Percentiles rank a stretch among this genome's conserved stretches.
phyloP scores from a whole-genome alignment of 768 basidiomycete genomes.

The Leccinum pellstonianum region DNA sequence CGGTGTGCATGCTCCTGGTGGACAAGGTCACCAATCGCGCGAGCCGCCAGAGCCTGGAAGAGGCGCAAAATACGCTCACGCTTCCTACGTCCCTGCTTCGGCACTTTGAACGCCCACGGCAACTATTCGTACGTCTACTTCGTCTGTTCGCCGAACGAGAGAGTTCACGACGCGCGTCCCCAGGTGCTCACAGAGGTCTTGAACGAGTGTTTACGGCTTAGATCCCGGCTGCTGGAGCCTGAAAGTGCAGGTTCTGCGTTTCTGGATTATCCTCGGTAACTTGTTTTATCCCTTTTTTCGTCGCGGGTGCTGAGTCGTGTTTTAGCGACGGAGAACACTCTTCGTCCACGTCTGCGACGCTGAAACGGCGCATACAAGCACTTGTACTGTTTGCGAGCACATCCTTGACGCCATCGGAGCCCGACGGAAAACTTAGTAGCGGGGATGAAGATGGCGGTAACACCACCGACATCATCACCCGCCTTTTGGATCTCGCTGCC shows the following conservation, averaged over 20 bases:
- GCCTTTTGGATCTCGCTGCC: conserved; percentile 49
- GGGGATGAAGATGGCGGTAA: conserved; percentile 27
- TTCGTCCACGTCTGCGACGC: conserved; percentile 39
- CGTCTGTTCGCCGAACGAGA: neutral
- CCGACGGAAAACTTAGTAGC: neutral
- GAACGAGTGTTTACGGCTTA: conserved; percentile 62
- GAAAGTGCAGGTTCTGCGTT: conserved; percentile 44
- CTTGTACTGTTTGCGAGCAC: conserved; percentile 63
- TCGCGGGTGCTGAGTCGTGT: neutral
- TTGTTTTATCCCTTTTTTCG: neutral
- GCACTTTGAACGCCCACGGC: conserved; percentile 46
- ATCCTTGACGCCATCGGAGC: conserved; percentile 42
- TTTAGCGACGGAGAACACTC: conserved; percentile 61
- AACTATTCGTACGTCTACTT: conserved; percentile 48
- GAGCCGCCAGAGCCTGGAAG: conserved; percentile 58
- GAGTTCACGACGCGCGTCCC: conserved; percentile 5
- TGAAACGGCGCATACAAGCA: conserved; percentile 64
- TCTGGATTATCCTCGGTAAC: conserved; percentile 55
- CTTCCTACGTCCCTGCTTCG: conserved; percentile 69
- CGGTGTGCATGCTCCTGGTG: conserved; percentile 80
- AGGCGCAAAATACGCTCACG: conserved; percentile 56
- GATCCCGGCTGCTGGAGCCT: conserved; percentile 41
- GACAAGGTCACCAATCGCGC: conserved; percentile 74
- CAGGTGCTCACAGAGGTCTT: conserved; percentile 66
- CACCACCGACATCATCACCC: conserved; percentile 44